phyloP scores from a whole-genome alignment of 1,139 yeast genomes.

The Tardiomyces blankii region DNA sequence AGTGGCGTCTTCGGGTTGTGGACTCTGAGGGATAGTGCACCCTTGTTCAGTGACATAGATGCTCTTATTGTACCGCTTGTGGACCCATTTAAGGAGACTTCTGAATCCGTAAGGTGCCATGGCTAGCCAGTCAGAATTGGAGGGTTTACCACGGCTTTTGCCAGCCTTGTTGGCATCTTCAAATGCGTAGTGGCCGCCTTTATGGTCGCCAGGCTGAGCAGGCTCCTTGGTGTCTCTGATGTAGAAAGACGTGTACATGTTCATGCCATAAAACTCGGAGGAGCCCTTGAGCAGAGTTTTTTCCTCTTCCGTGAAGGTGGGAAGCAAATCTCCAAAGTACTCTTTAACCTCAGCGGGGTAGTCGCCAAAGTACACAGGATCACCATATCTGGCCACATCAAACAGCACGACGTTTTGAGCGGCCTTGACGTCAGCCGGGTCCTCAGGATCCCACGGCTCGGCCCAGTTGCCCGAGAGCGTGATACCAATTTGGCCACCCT shows the following conservation, averaged over 20 bases:
- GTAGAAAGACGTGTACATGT: constrained; percentile 22
- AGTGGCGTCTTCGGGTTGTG: constrained; percentile 22
- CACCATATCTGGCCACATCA: constrained; percentile 22
- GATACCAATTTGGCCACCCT: background rate
- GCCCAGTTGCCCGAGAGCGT: constrained; percentile 12
- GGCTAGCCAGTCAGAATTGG: constrained; percentile 19
- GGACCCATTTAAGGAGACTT: constrained; percentile 15
- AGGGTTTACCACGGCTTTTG: constrained; percentile 10
- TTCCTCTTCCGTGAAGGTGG: constrained; percentile 24
- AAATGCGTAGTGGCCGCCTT: constrained; percentile 4
- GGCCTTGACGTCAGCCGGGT: constrained; percentile 9
- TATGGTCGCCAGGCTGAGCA: constrained; percentile 15
- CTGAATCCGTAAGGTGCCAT: constrained; percentile 14
- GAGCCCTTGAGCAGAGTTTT: constrained; percentile 18
- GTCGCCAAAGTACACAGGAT: constrained; percentile 29
- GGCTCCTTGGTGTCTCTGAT: constrained; percentile 14
- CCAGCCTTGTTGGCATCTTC: constrained; percentile 13
- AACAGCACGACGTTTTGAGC: constrained; percentile 6
- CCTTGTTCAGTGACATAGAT: constrained; percentile 21
- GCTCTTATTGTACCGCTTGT: constrained; percentile 13
- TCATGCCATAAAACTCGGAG: constrained; percentile 29
- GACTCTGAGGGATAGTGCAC: constrained; percentile 29
- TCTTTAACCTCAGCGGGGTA: constrained; percentile 24
- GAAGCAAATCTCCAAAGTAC: constrained; percentile 13
- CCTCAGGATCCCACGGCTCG: constrained; percentile 13